Evolutionary conservation across 169 alveolate genomes (phyloP).

Genomic region (Plasmodium chabaudi): DNA sequence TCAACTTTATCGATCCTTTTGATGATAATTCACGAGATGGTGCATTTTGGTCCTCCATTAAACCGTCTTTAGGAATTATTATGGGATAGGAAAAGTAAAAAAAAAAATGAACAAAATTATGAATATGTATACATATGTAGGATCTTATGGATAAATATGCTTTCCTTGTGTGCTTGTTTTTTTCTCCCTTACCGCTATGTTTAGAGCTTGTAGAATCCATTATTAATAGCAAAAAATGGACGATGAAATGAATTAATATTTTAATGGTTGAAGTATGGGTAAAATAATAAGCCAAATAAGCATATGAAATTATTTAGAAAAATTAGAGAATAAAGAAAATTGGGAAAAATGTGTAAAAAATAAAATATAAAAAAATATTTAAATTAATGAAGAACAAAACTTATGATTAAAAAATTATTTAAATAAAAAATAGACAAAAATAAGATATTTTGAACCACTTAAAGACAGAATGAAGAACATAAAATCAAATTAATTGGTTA

Average conservation of each 20-base stretch:
- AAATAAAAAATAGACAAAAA: not conserved
- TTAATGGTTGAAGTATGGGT: too few species aligned
- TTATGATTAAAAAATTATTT: too few species aligned
- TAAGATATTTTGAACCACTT: not conserved
- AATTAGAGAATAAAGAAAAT: too few species aligned
- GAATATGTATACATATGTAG: slow-evolving; percentile 6
- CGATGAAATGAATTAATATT: too few species aligned
- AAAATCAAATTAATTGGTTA: not conserved
- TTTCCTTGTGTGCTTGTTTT: not conserved
- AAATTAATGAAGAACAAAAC: too few species aligned
- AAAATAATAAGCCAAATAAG: too few species aligned
- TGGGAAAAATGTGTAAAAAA: too few species aligned
- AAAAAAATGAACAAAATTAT: not conserved
- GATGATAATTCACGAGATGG: slow-evolving; percentile 11
- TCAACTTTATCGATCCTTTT: slow-evolving; percentile 6
- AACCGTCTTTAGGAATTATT: not conserved
- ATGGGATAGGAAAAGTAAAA: not conserved
- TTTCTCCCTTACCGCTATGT: slow-evolving; percentile 13
- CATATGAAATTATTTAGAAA: not conserved
- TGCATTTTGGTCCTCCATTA: not conserved
- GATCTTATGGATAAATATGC: not conserved
- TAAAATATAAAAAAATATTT: too few species aligned
- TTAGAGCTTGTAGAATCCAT: slow-evolving; percentile 6
- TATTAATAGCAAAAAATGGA: not conserved
- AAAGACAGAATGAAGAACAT: not conserved